Percentiles rank a stretch among this genome's conserved stretches.
Conservation (phyloP, 116 monocot species). For the Dioscorea cayenensis region DNA sequence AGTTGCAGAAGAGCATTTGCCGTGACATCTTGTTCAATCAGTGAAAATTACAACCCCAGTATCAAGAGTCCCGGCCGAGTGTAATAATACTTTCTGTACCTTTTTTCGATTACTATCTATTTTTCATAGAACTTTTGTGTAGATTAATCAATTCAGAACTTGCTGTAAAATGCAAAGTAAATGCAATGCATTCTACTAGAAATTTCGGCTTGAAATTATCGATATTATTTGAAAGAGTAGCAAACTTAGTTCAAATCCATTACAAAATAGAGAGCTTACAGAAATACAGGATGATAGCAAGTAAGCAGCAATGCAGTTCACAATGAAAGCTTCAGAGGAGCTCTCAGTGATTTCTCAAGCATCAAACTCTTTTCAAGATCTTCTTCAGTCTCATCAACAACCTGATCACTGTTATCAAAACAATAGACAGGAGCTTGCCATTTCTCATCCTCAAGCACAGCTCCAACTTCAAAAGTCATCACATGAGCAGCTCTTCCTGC, state of each 20-base stretch:
- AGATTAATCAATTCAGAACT: not conserved
- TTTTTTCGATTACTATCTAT: not conserved
- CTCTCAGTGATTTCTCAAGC: not conserved
- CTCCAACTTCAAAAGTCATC: conserved; percentile 72
- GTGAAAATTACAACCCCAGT: not conserved
- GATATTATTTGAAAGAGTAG: not conserved
- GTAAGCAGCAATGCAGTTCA: not conserved
- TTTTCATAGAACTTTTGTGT: not conserved
- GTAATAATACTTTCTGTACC: not conserved
- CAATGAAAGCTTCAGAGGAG: not conserved
- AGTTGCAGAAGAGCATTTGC: not conserved
- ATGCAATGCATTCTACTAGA: not conserved
- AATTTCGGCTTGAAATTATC: not conserved
- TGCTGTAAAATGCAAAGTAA: not conserved
- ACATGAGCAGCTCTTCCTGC: conserved; percentile 61
- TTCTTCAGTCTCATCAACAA: not conserved
- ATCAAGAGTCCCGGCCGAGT: not conserved
- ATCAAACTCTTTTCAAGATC: conserved; percentile 4
- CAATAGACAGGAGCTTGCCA: conserved; percentile 73
- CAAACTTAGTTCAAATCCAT: not conserved
- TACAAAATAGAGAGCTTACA: not conserved
- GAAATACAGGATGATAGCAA: not conserved
- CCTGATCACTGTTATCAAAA: conserved; percentile 11
- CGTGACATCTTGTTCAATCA: not conserved
- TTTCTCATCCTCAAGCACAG: conserved; percentile 44